Conservation (phyloP, 345 rosid genomes). For the Lenwebbia sp. region DNA sequence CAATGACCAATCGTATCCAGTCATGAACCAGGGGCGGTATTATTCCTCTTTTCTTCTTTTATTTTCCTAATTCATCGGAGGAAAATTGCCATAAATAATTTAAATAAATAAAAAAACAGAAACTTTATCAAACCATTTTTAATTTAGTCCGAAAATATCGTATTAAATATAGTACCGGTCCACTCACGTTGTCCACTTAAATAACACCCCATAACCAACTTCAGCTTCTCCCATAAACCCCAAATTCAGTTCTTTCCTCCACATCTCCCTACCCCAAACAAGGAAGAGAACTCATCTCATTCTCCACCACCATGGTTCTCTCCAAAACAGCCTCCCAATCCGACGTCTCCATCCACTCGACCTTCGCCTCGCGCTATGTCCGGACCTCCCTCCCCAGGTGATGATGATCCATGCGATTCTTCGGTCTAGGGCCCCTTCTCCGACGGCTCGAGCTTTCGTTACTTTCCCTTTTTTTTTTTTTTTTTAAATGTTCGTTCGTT, state of each 20-base stretch:
- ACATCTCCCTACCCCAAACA: not conserved
- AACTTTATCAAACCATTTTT: not conserved
- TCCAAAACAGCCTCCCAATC: slow-evolving; percentile 39
- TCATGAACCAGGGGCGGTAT: not conserved
- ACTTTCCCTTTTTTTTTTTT: not conserved
- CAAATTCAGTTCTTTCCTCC: not conserved
- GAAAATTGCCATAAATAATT: not conserved
- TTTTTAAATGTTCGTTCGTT: too few relatives aligned
- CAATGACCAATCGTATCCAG: not conserved
- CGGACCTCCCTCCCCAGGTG: slow-evolving; percentile 62
- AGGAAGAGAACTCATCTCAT: not conserved
- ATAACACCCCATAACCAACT: not conserved
- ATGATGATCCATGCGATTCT: not conserved
- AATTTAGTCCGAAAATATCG: not conserved
- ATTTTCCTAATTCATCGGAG: not conserved
- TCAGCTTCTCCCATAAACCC: not conserved
- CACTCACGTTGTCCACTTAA: not conserved
- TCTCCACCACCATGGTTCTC: slow-evolving; percentile 35
- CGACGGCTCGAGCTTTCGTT: not conserved
- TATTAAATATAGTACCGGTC: not conserved
- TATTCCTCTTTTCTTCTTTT: not conserved
- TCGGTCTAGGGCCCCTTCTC: not conserved
- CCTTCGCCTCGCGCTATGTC: slow-evolving; percentile 78
- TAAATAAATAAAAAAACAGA: too few relatives aligned
- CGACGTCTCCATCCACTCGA: slow-evolving; percentile 59